Percentiles rank a stretch among this genome's conserved stretches.
Conservation (phyloP, 805 yeast genomes). For the Saccharomycopsis lassenensis region DNA sequence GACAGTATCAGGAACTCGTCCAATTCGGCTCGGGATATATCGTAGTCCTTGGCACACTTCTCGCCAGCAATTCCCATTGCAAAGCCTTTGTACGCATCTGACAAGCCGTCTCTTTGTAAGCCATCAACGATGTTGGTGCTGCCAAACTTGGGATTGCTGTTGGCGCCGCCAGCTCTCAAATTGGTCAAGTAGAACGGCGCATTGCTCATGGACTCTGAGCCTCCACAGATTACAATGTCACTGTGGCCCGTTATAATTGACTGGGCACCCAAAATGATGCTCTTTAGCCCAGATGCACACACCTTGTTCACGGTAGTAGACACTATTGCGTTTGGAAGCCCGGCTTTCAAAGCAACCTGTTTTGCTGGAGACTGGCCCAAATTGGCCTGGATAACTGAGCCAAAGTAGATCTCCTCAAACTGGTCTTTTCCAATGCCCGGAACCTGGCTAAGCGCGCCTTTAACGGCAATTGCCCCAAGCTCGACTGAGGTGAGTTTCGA, state of each 20-base stretch:
- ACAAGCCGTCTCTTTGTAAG: conserved; percentile 81
- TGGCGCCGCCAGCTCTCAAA: background rate
- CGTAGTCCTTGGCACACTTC: conserved; percentile 81
- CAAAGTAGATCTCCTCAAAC: conserved; percentile 85
- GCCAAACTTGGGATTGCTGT: conserved; percentile 57
- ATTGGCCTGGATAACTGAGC: conserved; percentile 86
- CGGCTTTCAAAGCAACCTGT: conserved; percentile 89
- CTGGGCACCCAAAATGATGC: conserved; percentile 85
- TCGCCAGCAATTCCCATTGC: conserved; percentile 98
- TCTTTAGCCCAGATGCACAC: conserved; percentile 93
- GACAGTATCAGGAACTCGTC: conserved; percentile 80
- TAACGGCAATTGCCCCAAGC: conserved; percentile 86
- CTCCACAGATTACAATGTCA: conserved; percentile 91
- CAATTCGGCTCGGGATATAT: conserved; percentile 70
- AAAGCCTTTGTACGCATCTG: conserved; percentile 76
- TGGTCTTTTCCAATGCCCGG: conserved; percentile 65
- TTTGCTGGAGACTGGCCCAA: conserved; percentile 97
- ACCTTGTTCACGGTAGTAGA: conserved; percentile 94
- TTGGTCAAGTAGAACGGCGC: conserved; percentile 83
- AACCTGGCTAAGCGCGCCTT: conserved; percentile 70
- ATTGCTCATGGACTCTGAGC: conserved; percentile 95
- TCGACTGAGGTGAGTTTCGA: conserved; percentile 69
- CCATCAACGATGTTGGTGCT: conserved; percentile 74
- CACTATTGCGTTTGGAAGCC: conserved; percentile 69
- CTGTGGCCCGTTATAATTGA: conserved; percentile 78